Evolutionary conservation across 805 yeast species (phyloP), one percentile per base, ranked within the genome.

Genomic region (Cyberlindnera euphorbiiphila): DNA sequence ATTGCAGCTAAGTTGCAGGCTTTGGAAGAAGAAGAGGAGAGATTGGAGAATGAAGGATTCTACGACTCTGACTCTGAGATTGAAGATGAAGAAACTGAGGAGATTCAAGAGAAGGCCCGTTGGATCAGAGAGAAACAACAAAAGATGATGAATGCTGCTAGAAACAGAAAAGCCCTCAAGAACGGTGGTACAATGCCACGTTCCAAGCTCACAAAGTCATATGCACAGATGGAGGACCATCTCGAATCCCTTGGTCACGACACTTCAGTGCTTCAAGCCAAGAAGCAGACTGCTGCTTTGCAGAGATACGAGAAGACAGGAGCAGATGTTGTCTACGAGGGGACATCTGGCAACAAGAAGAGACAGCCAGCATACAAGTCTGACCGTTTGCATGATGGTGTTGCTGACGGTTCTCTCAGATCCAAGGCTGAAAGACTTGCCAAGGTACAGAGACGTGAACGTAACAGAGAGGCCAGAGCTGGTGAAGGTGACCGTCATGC

Each of bases 41-140:
- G 81, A 61, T 76, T 93, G 54, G 96, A 91, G 65, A 66, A 74
- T 33, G 96, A 89, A 67, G 99, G 99, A 21, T 93, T 93, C 70
- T 93, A 93, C 64, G 94, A 87, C 52, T 81, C 94, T 23, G 96
- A 89, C 56, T 75, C 77, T 36, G 79, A 74, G 36, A 67, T 71
- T 36, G 85, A 75, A 50, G 85, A 79, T 41, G 88, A 80, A 50
- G 82, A 79, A 36, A 67, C 68, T 27, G 80, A 74, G 39, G 86
- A 81, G 36, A 72, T 93, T 36, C 76, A 72, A 50, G 88, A 80
- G 48, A 93, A 93, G 68, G 98, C 98, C 20, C 70, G 64, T 39
- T 93, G 98, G 98, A 88, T 93, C 54, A 82, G 98, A 66, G 79
- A 87, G 61, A 89, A 87, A 62, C 97, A 89, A 71, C 87, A 88